Conservation (phyloP, 2,329 filamentous ascomycete genomes). For the Acarospora socialis region DNA sequence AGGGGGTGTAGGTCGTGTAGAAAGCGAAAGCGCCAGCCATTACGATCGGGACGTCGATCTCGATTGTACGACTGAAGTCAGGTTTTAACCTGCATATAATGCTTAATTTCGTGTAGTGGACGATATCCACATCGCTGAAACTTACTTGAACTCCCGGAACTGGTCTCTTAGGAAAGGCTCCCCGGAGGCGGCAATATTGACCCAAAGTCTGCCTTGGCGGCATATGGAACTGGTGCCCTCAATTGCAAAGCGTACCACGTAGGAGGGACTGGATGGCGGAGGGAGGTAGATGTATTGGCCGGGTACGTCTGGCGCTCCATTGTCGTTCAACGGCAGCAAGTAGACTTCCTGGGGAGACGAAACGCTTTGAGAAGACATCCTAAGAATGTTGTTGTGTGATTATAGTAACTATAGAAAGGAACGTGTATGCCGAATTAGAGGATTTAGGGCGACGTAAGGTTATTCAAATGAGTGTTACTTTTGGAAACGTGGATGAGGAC, state of each 20-base stretch:
- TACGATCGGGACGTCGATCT: conserved; percentile 78
- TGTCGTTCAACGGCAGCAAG: conserved; percentile 77
- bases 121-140: conserved; percentile 9
- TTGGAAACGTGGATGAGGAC: no score
- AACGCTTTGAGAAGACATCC: conserved; percentile 1
- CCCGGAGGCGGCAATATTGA: conserved; percentile 76
- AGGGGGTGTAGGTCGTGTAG: conserved; percentile 80
- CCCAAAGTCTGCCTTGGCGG: conserved; percentile 85
- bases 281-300: conserved; percentile 88
- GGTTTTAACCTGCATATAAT: conserved; percentile 53
- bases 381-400: no score
- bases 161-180: conserved; percentile 60
- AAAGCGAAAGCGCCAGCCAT: conserved; percentile 81
- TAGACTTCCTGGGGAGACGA: conserved; percentile 56
- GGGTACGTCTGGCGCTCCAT: conserved; percentile 78
- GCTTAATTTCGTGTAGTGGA: conserved; percentile 8
- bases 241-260: conserved; percentile 76
- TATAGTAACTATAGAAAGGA: no score
- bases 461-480: no score
- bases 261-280: conserved; percentile 55
- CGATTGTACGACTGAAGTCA: conserved; percentile 81
- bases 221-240: conserved; percentile 94
- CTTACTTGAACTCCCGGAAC: conserved; percentile 83
- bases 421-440: no score
- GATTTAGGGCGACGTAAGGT: no score